Percentiles rank a stretch among this genome's conserved stretches.
phyloP scores from a whole-genome alignment of 306 rosid genomes.

The Gleditsia sinensis region DNA sequence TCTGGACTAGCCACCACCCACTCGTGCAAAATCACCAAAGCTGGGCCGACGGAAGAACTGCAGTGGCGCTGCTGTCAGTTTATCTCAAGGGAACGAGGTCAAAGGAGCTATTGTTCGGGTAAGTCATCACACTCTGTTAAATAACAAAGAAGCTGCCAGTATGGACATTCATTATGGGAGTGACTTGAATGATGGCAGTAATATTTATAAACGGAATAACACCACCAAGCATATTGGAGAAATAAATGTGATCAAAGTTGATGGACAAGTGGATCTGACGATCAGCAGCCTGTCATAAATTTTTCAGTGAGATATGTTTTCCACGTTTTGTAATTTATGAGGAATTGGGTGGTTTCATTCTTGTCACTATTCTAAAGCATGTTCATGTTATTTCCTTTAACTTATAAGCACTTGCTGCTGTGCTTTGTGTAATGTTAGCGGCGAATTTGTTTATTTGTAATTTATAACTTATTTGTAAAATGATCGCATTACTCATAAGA shows the following conservation, averaged over 20 bases:
- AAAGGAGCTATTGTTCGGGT: conserved; percentile 44
- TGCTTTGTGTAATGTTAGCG: conserved; percentile 56
- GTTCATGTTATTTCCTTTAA: conserved; percentile 51
- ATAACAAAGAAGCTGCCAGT: conserved; percentile 36
- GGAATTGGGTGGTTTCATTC: conserved; percentile 45
- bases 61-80: conserved; percentile 40
- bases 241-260: conserved; percentile 29
- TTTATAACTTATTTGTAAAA: conserved; percentile 56
- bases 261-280: conserved; percentile 55
- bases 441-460: conserved; percentile 66
- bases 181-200: conserved; percentile 37
- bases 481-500: conserved; percentile 28
- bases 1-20: conserved; percentile 75
- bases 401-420: conserved; percentile 56
- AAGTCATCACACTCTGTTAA: conserved; percentile 43
- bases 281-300: conserved; percentile 47
- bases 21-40: conserved; percentile 97
- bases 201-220: conserved; percentile 40
- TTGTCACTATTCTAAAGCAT: conserved; percentile 38
- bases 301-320: conserved; percentile 44
- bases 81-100: conserved; percentile 44
- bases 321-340: conserved; percentile 49
- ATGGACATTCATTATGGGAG: conserved; percentile 34
- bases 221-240: conserved; percentile 43
- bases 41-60: conserved; percentile 85